phyloP scores from a whole-genome alignment of 495 filamentous ascomycete genomes.

The Xylaria palmicola region DNA sequence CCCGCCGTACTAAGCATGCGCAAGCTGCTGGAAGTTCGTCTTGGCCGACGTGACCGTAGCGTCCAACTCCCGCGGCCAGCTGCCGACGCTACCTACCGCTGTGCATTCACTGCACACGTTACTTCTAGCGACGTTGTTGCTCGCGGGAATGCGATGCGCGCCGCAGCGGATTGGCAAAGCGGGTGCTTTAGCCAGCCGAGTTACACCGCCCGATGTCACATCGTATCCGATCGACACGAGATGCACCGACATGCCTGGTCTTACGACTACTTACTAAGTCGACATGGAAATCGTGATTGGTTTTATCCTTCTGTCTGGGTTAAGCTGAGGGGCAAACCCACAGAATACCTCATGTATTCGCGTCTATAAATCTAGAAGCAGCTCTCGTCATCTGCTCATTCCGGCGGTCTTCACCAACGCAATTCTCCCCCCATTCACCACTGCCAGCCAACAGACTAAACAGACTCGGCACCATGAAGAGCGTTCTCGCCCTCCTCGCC shows the following conservation, averaged over 20 bases:
- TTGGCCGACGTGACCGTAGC: background rate
- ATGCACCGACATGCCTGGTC: background rate
- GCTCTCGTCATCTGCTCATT: background rate
- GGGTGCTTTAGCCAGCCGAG: background rate
- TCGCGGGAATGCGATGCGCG: too few relatives aligned
- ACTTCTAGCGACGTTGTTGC: too few relatives aligned
- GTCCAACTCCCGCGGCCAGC: too few relatives aligned
- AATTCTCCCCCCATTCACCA: background rate
- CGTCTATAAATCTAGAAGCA: background rate
- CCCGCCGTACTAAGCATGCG: background rate
- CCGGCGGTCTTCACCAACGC: background rate
- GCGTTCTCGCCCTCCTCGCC: constrained; percentile 3
- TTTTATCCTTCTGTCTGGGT: too few relatives aligned
- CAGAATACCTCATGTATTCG: constrained; percentile 3
- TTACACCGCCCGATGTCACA: background rate
- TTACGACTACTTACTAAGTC: too few relatives aligned
- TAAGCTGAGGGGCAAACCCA: background rate
- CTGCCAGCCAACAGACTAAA: too few relatives aligned
- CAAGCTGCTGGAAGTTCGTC: background rate
- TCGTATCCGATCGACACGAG: constrained; percentile 10
- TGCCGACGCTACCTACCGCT: too few relatives aligned
- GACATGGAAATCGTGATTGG: constrained; percentile 6
- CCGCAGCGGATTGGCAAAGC: too few relatives aligned
- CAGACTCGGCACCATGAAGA: constrained; percentile 16
- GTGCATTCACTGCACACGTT: too few relatives aligned